Evolutionary conservation across 306 rosid genomes (phyloP), one percentile per base, ranked within the genome.

Genomic region (Medicago lupulina): DNA sequence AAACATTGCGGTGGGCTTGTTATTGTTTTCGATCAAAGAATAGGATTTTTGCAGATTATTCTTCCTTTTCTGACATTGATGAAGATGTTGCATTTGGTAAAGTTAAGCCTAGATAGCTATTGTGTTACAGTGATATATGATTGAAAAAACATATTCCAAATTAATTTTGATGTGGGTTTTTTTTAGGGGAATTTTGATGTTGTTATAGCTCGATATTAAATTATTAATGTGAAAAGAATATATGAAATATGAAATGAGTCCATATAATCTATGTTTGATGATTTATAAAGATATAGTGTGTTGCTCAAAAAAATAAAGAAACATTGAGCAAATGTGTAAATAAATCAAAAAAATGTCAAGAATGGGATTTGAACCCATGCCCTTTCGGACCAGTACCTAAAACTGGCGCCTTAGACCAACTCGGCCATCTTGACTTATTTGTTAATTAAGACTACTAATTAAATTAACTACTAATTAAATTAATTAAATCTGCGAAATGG

Each of bases 321-420:
- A n/a, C n/a, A n/a, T 21, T 1, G 1, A 0, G 23, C 28, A 28
- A 28, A 28, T 1, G 31, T 28, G 31, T 28, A 28, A 28, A 28
- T 28, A 28, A 3, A 28, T 28, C 31, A 28, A 28, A 28, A 3
- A 28, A 0, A 16, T 73, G 90, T 86, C 92, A 84, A 87, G 88
- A 87, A 82, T 87, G 90, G 90, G 89, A 89, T 87, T 87, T 47
- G 89, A 89, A 87, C 90, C 90, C 90, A 86, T 82, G 90, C 95
- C 95, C 95, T 86, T 89, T 87, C 89, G 90, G 90, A 87, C 96
- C 92, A 89, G 89, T 89, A 87, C 90, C 86, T 84, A 86, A 86
- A 90, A 90, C 89, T 84, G 87, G 89, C 87, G 89, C 88, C 88
- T 90, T 90, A 86, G 92, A 88, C 88, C 88, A 90, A 86, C 91